Evolutionary conservation across 2,329 filamentous ascomycete genomes (phyloP), one percentile per base, ranked within the genome.

Genomic region (Ophiocordyceps sinensis): DNA sequence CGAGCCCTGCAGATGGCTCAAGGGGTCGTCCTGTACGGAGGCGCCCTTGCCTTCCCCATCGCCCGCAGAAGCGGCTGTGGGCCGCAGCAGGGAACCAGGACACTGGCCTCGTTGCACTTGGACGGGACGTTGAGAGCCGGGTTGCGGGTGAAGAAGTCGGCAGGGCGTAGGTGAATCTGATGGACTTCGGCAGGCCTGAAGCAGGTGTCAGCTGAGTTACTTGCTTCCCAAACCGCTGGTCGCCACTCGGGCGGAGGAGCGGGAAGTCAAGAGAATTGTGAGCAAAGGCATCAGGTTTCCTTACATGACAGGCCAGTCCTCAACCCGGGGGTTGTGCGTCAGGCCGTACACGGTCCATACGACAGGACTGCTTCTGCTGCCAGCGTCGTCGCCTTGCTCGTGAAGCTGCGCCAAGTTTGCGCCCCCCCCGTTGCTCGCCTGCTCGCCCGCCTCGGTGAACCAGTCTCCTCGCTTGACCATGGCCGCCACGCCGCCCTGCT

Each of bases 221-320:
- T 15, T 21, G 15, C 12, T 15, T 6, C 6, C 12, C 9, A 10
- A 15, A 15, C 3, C 3, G 15, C 10, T 3, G 10, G 9, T 15
- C 32, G 23, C 23, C 23, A 26, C 23, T 26, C 5, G 23, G 23
- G 23, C 23, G 23, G 9, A 2, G 23, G 23, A 26, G 23, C 9
- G 23, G 23, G 23, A 26, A 9, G 6, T 26, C 6, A 9, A 6
- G 23, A 26, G 23, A 26, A 26, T 9, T 26, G 23, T 2, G 9
- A 26, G 23, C 23, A 35, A 35, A 5, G 7, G 15, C 35, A 36
- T 9, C 10, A 12, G 12, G 17, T 5, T 9, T 7, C 62, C 67
- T 63, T 49, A 69, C 66, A 70, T 70, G 10, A 70, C 66, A 5
- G 66, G 66, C 67, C 67, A 70, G 44, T 70, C 66, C 47, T 70